These are phyloP conservation scores for Thelephora aurantiotincta DNA, from an alignment of 768 basidiomycete species.

Conservation along the genomic window DNA sequence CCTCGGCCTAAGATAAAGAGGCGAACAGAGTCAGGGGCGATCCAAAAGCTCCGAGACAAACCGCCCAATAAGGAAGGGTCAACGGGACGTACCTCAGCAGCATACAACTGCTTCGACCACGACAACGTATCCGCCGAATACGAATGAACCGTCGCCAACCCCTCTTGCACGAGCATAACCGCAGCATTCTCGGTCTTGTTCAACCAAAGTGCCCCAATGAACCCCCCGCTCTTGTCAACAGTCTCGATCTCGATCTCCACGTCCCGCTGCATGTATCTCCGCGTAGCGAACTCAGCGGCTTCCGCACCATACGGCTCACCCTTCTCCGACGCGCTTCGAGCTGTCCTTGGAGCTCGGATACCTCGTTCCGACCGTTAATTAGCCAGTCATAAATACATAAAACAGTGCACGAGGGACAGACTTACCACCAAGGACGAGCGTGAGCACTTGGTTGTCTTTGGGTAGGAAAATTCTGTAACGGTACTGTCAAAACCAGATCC, in stretches of 20 bases:
- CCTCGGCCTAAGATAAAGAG: constrained; percentile 40
- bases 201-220: constrained; percentile 77
- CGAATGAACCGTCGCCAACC: constrained; percentile 75
- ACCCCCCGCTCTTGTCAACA: constrained; percentile 90
- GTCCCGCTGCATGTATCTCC: constrained; percentile 86
- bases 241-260: constrained; percentile 86
- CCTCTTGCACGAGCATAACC: constrained; percentile 70
- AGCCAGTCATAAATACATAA: neutral
- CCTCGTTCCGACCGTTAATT: constrained; percentile 21
- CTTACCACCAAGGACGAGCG: constrained; percentile 77
- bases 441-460: constrained; percentile 87
- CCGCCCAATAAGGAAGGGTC: neutral
- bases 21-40: neutral
- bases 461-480: constrained; percentile 57
- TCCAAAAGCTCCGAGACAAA: neutral
- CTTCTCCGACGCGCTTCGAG: constrained; percentile 70
- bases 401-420: neutral
- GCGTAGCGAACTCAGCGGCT: constrained; percentile 63
- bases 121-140: constrained; percentile 77
- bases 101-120: constrained; percentile 67
- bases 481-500: neutral
- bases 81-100: constrained; percentile 58
- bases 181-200: constrained; percentile 85
- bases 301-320: constrained; percentile 82
- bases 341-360: constrained; percentile 81